These are phyloP conservation scores for Trichomonascaceae sp. DNA, from an alignment of 1,139 yeast genomes.

Conservation along the genomic window DNA sequence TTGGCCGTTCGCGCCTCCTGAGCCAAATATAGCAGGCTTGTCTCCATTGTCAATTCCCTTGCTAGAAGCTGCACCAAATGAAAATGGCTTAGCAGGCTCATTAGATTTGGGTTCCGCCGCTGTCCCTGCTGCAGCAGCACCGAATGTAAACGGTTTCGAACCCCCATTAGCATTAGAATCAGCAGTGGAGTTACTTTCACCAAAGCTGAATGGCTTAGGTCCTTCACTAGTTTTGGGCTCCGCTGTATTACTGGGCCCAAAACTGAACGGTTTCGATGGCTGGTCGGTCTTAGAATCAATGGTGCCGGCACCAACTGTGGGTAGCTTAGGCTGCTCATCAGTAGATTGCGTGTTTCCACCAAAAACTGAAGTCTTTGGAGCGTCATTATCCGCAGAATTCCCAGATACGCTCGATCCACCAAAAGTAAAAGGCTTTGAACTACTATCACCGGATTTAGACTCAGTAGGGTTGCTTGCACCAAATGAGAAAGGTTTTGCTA, in stretches of 20 bases:
- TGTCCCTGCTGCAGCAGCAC: background rate
- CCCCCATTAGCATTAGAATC: background rate
- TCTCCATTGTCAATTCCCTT: background rate
- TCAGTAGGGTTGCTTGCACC: background rate
- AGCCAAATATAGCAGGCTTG: background rate
- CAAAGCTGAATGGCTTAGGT: background rate
- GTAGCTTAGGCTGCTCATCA: background rate
- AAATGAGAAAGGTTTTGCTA: background rate
- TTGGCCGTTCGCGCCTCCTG: background rate
- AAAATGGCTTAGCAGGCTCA: background rate
- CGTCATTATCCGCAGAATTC: background rate
- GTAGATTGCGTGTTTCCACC: background rate
- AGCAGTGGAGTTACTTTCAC: background rate
- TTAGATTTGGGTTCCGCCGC: background rate
- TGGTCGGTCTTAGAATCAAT: background rate
- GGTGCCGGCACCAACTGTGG: background rate
- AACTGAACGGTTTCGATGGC: slow-evolving; percentile 1
- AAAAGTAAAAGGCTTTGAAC: slow-evolving; percentile 1
- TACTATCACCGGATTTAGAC: background rate
- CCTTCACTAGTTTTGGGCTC: background rate
- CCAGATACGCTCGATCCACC: background rate
- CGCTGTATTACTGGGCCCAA: background rate
- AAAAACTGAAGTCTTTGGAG: background rate
- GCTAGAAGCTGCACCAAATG: background rate
- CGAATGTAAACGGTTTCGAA: slow-evolving; percentile 4